A percentile compares a stretch with the other conserved stretches of the same genome.
Evolutionary conservation across 2,329 filamentous ascomycete species (phyloP).

Genomic region (Cadophora luteo-olivacea): DNA sequence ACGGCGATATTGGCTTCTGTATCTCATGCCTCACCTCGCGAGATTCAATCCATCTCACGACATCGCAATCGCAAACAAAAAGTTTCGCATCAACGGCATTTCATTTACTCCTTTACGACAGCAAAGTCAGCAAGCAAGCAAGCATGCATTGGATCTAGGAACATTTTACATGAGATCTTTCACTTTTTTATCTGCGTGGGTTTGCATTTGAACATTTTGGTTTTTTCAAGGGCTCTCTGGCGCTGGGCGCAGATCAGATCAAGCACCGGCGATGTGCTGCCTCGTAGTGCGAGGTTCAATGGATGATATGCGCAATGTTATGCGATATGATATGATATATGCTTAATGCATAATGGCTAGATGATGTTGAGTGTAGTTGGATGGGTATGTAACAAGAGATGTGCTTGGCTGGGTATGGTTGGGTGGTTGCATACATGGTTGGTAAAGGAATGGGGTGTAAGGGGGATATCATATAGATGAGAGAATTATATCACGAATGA

Average conservation of each 20-base stretch:
- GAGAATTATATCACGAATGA: not conserved
- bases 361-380: not conserved
- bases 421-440: not conserved
- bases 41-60: not conserved
- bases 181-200: not conserved
- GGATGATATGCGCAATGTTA: not conserved
- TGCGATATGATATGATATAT: constrained; percentile 1
- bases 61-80: not conserved
- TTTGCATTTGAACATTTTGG: not conserved
- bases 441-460: not conserved
- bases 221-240: not conserved
- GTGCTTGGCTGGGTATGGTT: not conserved
- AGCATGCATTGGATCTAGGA: not conserved
- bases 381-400: not conserved
- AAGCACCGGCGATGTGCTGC: not conserved
- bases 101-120: not conserved
- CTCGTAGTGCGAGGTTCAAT: not conserved
- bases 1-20: too few relatives aligned
- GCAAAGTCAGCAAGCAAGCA: not conserved
- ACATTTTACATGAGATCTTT: not conserved
- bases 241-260: not conserved
- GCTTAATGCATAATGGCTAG: constrained; percentile 18
- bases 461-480: not conserved
- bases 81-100: not conserved
- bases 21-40: not conserved